Percentiles rank a stretch among this genome's conserved stretches.
Evolutionary conservation across 768 basidiomycete genomes (phyloP).

Genomic region (Chlorophyllum brunneum): DNA sequence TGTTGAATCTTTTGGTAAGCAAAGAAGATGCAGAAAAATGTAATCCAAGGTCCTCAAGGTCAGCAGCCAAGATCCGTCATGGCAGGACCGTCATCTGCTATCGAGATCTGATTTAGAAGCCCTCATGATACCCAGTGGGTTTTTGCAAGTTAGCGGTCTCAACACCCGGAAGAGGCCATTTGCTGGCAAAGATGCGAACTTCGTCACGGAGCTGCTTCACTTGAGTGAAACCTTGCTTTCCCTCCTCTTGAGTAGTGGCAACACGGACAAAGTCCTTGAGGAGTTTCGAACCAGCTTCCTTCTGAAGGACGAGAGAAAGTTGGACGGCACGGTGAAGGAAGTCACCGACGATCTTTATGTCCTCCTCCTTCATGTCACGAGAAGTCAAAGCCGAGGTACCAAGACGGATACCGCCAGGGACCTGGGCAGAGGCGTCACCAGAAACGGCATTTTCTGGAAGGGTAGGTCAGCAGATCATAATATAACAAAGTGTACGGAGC

Average conservation of each 20-base stretch:
- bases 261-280: slow-evolving; percentile 94
- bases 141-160: slow-evolving; percentile 43
- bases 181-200: slow-evolving; percentile 75
- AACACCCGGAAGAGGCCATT: slow-evolving; percentile 93
- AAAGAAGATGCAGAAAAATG: neutral
- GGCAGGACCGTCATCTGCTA: neutral
- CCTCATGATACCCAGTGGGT: slow-evolving; percentile 64
- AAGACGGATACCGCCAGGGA: slow-evolving; percentile 95
- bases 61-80: neutral
- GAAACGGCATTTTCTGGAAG: slow-evolving; percentile 89
- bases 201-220: slow-evolving; percentile 76
- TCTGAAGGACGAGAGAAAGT: slow-evolving; percentile 84
- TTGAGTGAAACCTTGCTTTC: slow-evolving; percentile 64
- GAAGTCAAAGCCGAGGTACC: slow-evolving; percentile 94
- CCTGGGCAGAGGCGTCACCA: slow-evolving; percentile 92
- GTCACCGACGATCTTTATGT: slow-evolving; percentile 81
- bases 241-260: slow-evolving; percentile 64
- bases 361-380: slow-evolving; percentile 85
- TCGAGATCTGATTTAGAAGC: slow-evolving; percentile 21
- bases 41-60: neutral
- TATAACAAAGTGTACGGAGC: slow-evolving; percentile 21
- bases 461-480: neutral
- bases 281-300: slow-evolving; percentile 91
- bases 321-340: slow-evolving; percentile 96
- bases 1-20: slow-evolving; percentile 8